A percentile compares a stretch with the other conserved stretches of the same genome.
phyloP scores from a whole-genome alignment of 257 asterid species.

The Scutellaria baicalensis region DNA sequence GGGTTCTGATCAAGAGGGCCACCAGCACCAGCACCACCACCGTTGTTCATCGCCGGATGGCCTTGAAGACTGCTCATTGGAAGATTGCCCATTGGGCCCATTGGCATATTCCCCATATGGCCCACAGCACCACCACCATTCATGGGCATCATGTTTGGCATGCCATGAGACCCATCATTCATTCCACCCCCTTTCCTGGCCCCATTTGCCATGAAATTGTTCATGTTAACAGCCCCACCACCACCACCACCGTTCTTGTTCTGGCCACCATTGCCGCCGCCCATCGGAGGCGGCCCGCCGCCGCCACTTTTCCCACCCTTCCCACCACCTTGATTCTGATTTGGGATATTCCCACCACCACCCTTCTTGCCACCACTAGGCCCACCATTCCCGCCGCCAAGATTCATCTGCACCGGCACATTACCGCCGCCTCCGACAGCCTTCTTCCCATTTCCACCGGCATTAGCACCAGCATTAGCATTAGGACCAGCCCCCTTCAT shows the following conservation, averaged over 20 bases:
- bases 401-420: conserved; percentile 47
- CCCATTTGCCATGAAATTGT: conserved; percentile 42
- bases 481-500: conserved; percentile 34
- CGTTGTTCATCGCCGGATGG: conserved; percentile 44
- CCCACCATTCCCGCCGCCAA: conserved; percentile 33
- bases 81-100: conserved; percentile 35
- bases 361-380: conserved; percentile 35
- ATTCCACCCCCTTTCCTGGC: conserved; percentile 59
- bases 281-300: conserved; percentile 43
- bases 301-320: conserved; percentile 54
- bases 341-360: conserved; percentile 36
- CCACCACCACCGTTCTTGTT: conserved; percentile 20
- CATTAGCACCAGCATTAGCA: conserved; percentile 4
- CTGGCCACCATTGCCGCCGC: conserved; percentile 16
- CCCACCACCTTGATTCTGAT: conserved; percentile 56
- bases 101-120: conserved; percentile 36
- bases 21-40: conserved; percentile 24
- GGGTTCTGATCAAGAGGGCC: conserved; percentile 62
- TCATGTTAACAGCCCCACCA: conserved; percentile 28
- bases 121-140: conserved; percentile 28
- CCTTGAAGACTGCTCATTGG: conserved; percentile 58
- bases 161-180: conserved; percentile 74
- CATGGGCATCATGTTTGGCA: conserved; percentile 86
- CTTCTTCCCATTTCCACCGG: conserved; percentile 24
- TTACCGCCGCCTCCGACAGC: conserved; percentile 32